Percentiles rank a stretch among this genome's conserved stretches.
These are phyloP conservation scores for Vachellia collinsii DNA, from an alignment of 306 rosid genomes.

Conservation along the genomic window DNA sequence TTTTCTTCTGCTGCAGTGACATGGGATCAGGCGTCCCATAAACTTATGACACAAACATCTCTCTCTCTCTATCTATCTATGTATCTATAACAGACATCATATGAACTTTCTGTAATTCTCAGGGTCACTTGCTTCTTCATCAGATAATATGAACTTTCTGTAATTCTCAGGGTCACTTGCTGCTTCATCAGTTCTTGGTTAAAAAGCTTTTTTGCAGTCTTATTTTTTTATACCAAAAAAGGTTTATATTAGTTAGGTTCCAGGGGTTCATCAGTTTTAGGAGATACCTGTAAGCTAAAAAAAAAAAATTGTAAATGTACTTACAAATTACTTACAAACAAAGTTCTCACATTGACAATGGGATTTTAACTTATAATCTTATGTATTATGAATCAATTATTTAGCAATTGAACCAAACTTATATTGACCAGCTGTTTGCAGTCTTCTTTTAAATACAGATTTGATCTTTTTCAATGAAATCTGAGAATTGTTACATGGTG, in stretches of 20 bases:
- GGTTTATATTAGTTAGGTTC: too few relatives aligned
- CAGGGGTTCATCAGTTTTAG: too few relatives aligned
- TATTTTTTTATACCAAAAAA: too few relatives aligned
- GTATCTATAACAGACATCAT: background rate
- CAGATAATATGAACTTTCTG: background rate
- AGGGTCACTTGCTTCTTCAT: background rate
- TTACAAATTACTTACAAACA: too few relatives aligned
- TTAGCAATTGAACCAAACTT: too few relatives aligned
- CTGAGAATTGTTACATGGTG: background rate
- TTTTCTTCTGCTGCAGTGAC: background rate
- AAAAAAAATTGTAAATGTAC: too few relatives aligned
- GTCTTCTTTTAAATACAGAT: background rate
- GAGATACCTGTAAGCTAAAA: too few relatives aligned
- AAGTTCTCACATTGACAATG: too few relatives aligned
- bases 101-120: background rate
- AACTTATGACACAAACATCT: background rate
- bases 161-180: background rate
- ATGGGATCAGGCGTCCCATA: conserved; percentile 11
- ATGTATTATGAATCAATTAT: too few relatives aligned
- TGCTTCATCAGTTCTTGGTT: background rate
- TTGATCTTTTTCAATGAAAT: background rate
- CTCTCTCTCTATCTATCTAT: too few relatives aligned
- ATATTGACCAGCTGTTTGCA: background rate
- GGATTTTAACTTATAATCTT: too few relatives aligned
- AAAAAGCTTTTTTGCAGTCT: background rate